A percentile compares a stretch with the other conserved stretches of the same genome.
These are phyloP conservation scores for Picea sitchensis DNA, from an alignment of 75 land plant genomes.

Conservation along the genomic window DNA sequence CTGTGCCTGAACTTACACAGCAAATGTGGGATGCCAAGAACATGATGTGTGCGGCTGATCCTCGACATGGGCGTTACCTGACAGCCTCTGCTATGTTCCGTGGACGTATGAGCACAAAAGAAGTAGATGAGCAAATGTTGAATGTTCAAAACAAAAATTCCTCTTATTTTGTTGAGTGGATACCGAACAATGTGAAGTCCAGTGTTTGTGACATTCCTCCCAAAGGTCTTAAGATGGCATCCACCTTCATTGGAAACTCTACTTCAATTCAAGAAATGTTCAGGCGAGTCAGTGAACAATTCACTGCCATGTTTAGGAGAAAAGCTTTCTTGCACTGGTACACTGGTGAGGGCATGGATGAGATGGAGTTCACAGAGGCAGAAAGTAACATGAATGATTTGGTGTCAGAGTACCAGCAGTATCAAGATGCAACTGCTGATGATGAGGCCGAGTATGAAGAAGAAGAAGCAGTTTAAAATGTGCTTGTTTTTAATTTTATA, in stretches of 20 bases:
- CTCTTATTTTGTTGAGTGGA: constrained; percentile 76
- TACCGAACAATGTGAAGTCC: constrained; percentile 64
- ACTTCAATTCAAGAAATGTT: constrained; percentile 77
- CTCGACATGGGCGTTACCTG: constrained; percentile 58
- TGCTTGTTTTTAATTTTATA: not conserved
- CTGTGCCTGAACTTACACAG: constrained; percentile 67
- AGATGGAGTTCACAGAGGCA: constrained; percentile 74
- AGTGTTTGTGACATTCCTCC: constrained; percentile 67
- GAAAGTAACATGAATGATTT: constrained; percentile 76
- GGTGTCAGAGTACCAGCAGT: constrained; percentile 63
- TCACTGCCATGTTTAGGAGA: constrained; percentile 51
- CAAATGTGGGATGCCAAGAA: constrained; percentile 78
- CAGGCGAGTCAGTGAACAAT: constrained; percentile 73
- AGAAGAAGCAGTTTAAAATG: constrained; percentile 37
- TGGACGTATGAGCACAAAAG: constrained; percentile 62
- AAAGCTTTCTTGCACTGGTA: constrained; percentile 62
- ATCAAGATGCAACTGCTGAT: constrained; percentile 58
- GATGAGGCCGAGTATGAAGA: constrained; percentile 49
- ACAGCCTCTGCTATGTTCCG: constrained; percentile 65
- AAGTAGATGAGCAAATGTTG: constrained; percentile 68
- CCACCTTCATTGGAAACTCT: constrained; percentile 56
- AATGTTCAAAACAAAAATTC: constrained; percentile 77
- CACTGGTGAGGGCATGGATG: constrained; percentile 58
- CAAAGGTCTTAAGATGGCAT: constrained; percentile 60
- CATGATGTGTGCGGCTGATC: constrained; percentile 69